A percentile compares a stretch with the other conserved stretches of the same genome.
Conservation (phyloP, 352 stramenopile species). For the Peronospora destructor region DNA sequence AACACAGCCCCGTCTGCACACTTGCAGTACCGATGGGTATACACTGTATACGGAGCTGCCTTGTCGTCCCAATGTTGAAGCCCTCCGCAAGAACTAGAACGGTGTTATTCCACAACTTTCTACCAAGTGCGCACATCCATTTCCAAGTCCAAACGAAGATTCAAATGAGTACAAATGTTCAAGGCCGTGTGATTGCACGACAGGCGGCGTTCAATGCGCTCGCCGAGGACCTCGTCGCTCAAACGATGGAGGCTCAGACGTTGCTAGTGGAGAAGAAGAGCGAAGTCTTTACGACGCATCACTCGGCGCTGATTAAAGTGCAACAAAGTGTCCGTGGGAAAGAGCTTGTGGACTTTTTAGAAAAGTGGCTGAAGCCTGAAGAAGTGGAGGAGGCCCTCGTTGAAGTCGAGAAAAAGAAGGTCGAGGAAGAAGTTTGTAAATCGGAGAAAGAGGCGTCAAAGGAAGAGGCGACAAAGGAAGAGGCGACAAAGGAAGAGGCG, state of each 20-base stretch:
- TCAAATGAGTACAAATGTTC: conserved; percentile 22
- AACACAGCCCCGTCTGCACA: neutral
- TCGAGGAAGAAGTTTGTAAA: conserved; percentile 11
- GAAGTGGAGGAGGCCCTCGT: conserved; percentile 12
- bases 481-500: conserved; percentile 1
- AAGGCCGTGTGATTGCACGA: conserved; percentile 33
- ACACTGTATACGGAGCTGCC: neutral
- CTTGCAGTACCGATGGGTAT: conserved; percentile 10
- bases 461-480: conserved; percentile 1
- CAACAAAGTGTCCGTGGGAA: conserved; percentile 38
- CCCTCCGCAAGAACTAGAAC: neutral
- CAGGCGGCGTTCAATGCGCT: conserved; percentile 20
- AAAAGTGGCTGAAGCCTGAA: conserved; percentile 37
- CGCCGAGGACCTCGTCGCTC: conserved; percentile 26
- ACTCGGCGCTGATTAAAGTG: conserved; percentile 37
- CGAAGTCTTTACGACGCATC: conserved; percentile 34
- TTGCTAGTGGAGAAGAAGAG: conserved; percentile 37
- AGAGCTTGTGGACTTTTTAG: conserved; percentile 37
- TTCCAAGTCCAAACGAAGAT: neutral
- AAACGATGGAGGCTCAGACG: conserved; percentile 25
- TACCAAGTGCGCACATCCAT: conserved; percentile 12
- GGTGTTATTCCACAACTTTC: conserved; percentile 29
- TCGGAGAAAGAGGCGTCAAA: conserved; percentile 15
- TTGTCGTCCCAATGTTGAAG: conserved; percentile 3
- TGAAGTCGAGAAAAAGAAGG: conserved; percentile 17